Evolutionary conservation across 2,329 filamentous ascomycete genomes (phyloP).

Genomic region (Cryphonectria carpinicola): DNA sequence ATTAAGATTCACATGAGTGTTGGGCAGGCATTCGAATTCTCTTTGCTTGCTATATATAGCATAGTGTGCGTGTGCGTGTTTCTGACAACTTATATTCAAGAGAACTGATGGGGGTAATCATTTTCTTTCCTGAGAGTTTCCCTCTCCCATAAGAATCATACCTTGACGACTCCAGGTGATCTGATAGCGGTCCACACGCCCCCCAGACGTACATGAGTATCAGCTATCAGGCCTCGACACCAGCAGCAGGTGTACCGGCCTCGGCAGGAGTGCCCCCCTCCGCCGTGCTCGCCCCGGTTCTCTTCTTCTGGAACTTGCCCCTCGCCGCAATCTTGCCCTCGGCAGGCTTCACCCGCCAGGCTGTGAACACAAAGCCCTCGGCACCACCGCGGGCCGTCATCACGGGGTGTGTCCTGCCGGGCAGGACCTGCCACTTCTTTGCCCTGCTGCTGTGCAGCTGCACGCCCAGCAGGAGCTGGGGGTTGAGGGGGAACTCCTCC

Average conservation of each 20-base stretch:
- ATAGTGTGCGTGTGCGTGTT: background rate
- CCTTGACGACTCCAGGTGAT: background rate
- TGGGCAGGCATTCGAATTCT: background rate
- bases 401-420: slow-evolving; percentile 86
- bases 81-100: background rate
- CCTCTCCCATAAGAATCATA: background rate
- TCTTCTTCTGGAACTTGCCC: slow-evolving; percentile 73
- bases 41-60: background rate
- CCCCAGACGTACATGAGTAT: background rate
- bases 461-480: slow-evolving; percentile 78
- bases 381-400: slow-evolving; percentile 90
- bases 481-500: slow-evolving; percentile 84
- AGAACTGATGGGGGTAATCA: slow-evolving; percentile 26
- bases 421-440: slow-evolving; percentile 86
- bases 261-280: slow-evolving; percentile 26
- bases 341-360: slow-evolving; percentile 77
- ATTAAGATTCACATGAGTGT: background rate
- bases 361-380: slow-evolving; percentile 90
- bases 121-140: slow-evolving; percentile 20
- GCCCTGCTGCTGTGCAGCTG: slow-evolving; percentile 80
- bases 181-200: background rate
- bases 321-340: slow-evolving; percentile 81
- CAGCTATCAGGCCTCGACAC: slow-evolving; percentile 1
- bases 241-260: slow-evolving; percentile 16
- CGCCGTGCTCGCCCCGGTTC: slow-evolving; percentile 25